Evolutionary conservation across 2,329 filamentous ascomycete species (phyloP), one percentile per base, ranked within the genome.

Genomic region (Trichoderma sp.): DNA sequence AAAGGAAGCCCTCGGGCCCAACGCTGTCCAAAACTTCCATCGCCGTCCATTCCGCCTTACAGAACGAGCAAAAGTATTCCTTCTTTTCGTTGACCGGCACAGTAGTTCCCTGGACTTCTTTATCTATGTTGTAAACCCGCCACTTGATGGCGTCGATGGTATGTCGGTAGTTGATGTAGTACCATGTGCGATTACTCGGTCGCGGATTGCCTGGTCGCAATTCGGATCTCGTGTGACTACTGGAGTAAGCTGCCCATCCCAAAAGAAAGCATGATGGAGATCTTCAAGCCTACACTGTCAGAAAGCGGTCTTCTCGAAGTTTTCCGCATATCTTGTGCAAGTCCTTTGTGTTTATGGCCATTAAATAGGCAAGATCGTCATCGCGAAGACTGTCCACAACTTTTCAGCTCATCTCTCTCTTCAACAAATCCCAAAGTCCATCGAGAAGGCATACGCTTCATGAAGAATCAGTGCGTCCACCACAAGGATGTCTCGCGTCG

Each of bases 141-240:
- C 94, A 99, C 84, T 99, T 99, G 85, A 98, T 97, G 66, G 94
- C 95, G 85, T 99, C 97, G 81, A 99, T 95, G 45, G 96, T 95
- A 75, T 94, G 93, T 76, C 97, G 94, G 81, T 97, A 97, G 83
- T 98, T 95, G 83, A 99, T 96, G 85, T 94, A 99, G 86, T 97
- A 99, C 88, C 98, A 99, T 77, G 96, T 97, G 80, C 94, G 91
- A 82, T 93, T 95, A 79, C 93, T 92, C 6, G 94, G 93, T 71
- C 95, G 92, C 75, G 93, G 93, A 76, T 95, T 94, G 69, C 94
- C 94, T 81, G 95, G 93, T 78, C 93, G 92, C 74, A 93, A 87
- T 83, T 98, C 95, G 67, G 92, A 90, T 76, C 95, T 80, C 21
- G 83, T 85, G 71, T 85, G 92, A 38, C 92, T 91, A 62, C n/a